phyloP scores from a whole-genome alignment of 768 basidiomycete species.

The Mycena vulgaris region DNA sequence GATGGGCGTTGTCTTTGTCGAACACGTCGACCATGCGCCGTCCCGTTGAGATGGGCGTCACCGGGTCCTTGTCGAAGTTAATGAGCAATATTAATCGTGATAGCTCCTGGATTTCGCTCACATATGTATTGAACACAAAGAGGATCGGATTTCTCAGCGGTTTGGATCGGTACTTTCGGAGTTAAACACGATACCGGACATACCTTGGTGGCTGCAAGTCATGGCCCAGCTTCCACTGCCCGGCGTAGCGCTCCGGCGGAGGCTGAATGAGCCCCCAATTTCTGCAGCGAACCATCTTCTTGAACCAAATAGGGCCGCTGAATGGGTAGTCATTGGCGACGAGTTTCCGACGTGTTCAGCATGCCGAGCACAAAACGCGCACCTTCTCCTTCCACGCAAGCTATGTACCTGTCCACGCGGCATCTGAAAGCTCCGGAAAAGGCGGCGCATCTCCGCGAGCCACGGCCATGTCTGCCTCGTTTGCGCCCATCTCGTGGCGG shows the following conservation, averaged over 20 bases:
- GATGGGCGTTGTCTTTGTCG: conserved; percentile 14
- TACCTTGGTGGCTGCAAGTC: conserved; percentile 24
- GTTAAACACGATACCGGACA: too few species aligned
- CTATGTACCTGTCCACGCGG: conserved; percentile 18
- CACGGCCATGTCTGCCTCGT: conserved; percentile 25
- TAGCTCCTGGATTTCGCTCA: not conserved
- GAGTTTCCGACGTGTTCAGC: conserved; percentile 1
- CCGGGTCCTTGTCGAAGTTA: conserved; percentile 4
- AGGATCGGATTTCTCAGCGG: conserved; percentile 32
- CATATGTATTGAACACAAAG: conserved; percentile 28
- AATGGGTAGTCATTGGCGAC: conserved; percentile 4
- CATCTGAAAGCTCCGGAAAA: not conserved
- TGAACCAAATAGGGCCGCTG: conserved; percentile 21
- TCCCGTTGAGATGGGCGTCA: conserved; percentile 19
- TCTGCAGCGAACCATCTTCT: conserved; percentile 18
- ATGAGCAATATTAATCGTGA: not conserved
- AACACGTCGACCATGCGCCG: conserved; percentile 22
- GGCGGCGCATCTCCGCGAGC: conserved; percentile 26
- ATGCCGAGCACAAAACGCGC: not conserved
- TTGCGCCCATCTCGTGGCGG: conserved; percentile 20
- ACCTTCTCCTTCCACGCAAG: conserved; percentile 19
- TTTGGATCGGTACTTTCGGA: too few species aligned
- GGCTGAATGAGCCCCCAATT: conserved; percentile 24
- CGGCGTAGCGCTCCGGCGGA: conserved; percentile 21
- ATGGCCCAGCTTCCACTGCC: conserved; percentile 23